Evolutionary conservation across 208 protist species (phyloP).

Genomic region (Phytomonas francai): DNA sequence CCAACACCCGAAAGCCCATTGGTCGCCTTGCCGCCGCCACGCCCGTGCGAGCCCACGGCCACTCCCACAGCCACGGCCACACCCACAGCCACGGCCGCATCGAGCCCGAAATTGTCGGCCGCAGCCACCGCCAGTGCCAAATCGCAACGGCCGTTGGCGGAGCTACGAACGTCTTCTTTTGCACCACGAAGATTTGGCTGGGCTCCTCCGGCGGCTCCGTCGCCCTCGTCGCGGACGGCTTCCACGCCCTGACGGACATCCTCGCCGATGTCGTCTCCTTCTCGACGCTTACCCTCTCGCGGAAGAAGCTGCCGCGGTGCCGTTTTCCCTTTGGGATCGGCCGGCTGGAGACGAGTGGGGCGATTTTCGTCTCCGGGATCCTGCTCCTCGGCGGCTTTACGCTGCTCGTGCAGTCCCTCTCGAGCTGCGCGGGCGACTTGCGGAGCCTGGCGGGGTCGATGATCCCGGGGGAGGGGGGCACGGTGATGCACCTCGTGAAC

Average conservation of each 20-base stretch:
- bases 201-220: slow-evolving; percentile 73
- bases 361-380: slow-evolving; percentile 67
- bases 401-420: slow-evolving; percentile 65
- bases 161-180: slow-evolving; percentile 73
- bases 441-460: no score
- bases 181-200: slow-evolving; percentile 58
- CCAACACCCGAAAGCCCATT: neutral
- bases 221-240: slow-evolving; percentile 80
- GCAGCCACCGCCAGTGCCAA: slow-evolving; percentile 56
- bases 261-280: slow-evolving; percentile 78
- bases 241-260: slow-evolving; percentile 81
- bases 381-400: slow-evolving; percentile 67
- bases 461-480: no score
- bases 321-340: slow-evolving; percentile 81
- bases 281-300: slow-evolving; percentile 47
- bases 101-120: slow-evolving; percentile 40
- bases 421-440: slow-evolving; percentile 29
- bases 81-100: slow-evolving; percentile 38
- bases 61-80: slow-evolving; percentile 36
- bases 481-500: no score
- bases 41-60: slow-evolving; percentile 19
- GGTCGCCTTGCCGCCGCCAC: slow-evolving; percentile 22
- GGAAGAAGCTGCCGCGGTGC: slow-evolving; percentile 60
- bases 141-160: slow-evolving; percentile 59
- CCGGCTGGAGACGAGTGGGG: slow-evolving; percentile 71